Evolutionary conservation across 225 moss, liverwort and hornwort genomes (phyloP).

Genomic region (Antitrichia curtipendula): DNA sequence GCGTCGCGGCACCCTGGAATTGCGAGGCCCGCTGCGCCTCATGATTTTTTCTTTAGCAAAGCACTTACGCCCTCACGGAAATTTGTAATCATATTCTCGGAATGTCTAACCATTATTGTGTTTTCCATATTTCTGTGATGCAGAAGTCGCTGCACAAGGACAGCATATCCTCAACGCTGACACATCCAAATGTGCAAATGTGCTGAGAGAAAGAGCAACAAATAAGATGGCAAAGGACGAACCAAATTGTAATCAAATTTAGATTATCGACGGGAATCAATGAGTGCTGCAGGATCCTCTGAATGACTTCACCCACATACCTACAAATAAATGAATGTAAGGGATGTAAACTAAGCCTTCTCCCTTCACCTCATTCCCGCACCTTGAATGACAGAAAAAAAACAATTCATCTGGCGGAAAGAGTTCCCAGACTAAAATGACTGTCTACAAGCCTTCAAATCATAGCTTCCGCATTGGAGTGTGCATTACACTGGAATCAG

Average conservation of each 20-base stretch:
- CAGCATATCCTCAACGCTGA: background rate
- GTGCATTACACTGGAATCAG: background rate
- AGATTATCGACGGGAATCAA: background rate
- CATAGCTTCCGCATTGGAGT: background rate
- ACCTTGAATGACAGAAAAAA: background rate
- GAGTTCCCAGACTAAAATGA: background rate
- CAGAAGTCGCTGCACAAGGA: background rate
- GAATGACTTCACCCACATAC: background rate
- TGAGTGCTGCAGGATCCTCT: background rate
- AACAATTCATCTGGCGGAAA: background rate
- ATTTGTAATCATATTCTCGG: background rate
- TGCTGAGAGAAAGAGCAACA: background rate
- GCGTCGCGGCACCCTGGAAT: no score
- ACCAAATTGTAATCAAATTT: background rate
- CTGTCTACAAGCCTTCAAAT: background rate
- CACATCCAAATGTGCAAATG: background rate
- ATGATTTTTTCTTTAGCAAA: no score
- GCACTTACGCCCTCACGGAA: no score
- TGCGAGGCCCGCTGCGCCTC: no score
- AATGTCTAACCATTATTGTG: background rate
- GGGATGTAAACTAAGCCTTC: background rate
- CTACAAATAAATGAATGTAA: background rate
- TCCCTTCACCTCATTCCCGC: background rate
- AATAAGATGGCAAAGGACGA: background rate
- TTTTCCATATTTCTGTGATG: background rate